Evolutionary conservation across 169 alveolate species (phyloP).

Genomic region (Plasmodium knowlesi): DNA sequence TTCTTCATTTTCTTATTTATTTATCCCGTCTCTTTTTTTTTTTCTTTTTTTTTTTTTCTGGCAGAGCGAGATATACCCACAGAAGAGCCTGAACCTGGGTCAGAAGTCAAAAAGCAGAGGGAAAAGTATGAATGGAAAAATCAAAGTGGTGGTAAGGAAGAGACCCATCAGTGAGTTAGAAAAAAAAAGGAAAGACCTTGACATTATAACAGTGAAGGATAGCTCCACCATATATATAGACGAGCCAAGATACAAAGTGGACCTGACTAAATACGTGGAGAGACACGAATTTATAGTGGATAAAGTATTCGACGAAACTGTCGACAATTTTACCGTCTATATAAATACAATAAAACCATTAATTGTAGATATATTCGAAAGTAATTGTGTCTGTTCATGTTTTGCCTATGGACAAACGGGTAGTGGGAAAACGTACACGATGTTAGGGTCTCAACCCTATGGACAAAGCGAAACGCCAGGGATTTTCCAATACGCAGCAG

Average conservation of each 20-base stretch:
- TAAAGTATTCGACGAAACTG: conserved; percentile 89
- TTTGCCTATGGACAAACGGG: conserved; percentile 99
- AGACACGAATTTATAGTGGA: conserved; percentile 93
- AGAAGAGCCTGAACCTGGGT: conserved; percentile 49
- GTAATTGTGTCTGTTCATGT: conserved; percentile 95
- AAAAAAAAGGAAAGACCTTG: conserved; percentile 90
- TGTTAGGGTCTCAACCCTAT: conserved; percentile 94
- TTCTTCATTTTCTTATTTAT: not conserved
- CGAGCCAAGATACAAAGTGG: conserved; percentile 85
- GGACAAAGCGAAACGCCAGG: conserved; percentile 90
- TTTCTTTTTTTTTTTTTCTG: no score
- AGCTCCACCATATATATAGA: conserved; percentile 82
- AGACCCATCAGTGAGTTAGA: conserved; percentile 95
- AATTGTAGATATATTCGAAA: conserved; percentile 93
- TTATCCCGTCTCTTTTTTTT: no score
- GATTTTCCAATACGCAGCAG: conserved; percentile 94
- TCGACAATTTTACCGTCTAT: conserved; percentile 90
- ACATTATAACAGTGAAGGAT: conserved; percentile 90
- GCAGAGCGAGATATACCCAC: conserved; percentile 59
- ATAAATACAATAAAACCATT: conserved; percentile 93
- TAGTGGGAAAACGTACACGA: conserved; percentile 97
- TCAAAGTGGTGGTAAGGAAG: conserved; percentile 95
- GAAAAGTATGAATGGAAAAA: conserved; percentile 72
- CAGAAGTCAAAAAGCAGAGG: conserved; percentile 31
- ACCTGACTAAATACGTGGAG: conserved; percentile 93